Conservation (phyloP, 306 rosid genomes). For the Senna tora region DNA sequence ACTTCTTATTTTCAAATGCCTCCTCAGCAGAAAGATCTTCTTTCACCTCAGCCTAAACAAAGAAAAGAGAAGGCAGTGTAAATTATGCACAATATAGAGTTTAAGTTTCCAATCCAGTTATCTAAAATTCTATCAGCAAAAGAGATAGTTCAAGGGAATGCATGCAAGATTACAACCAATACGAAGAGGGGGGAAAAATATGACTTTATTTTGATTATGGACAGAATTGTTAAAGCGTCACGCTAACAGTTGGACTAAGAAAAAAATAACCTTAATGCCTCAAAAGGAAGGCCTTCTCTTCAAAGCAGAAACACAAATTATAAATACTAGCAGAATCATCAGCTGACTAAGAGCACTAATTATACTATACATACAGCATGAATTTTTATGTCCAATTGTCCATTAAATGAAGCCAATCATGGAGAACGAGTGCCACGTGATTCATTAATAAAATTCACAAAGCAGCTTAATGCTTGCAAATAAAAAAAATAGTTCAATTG, state of each 20-base stretch:
- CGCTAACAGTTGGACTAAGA: background rate
- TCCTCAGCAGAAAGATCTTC: constrained; percentile 84
- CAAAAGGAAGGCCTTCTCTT: constrained; percentile 2
- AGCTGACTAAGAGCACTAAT: background rate
- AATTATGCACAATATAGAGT: constrained; percentile 31
- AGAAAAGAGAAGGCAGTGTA: constrained; percentile 2
- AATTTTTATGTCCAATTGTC: constrained; percentile 2
- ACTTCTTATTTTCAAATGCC: constrained; percentile 80
- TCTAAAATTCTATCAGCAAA: background rate
- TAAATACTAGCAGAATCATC: constrained; percentile 2
- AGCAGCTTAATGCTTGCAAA: background rate
- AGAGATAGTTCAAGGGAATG: constrained; percentile 24
- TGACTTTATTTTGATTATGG: background rate
- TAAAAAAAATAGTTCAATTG: background rate
- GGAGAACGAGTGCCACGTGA: background rate
- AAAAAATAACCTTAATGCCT: constrained; percentile 6
- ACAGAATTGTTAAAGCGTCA: constrained; percentile 3
- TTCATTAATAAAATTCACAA: constrained; percentile 12
- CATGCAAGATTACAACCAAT: background rate
- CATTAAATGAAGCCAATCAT: constrained; percentile 5
- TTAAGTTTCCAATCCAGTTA: constrained; percentile 14
- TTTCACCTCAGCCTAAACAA: constrained; percentile 82
- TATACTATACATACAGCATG: background rate
- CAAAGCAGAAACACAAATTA: constrained; percentile 21
- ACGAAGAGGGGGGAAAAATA: background rate